Percentiles rank a stretch among this genome's conserved stretches.
These are phyloP conservation scores for Phytophthora palmivora DNA, from an alignment of 352 stramenopile genomes.

Conservation along the genomic window DNA sequence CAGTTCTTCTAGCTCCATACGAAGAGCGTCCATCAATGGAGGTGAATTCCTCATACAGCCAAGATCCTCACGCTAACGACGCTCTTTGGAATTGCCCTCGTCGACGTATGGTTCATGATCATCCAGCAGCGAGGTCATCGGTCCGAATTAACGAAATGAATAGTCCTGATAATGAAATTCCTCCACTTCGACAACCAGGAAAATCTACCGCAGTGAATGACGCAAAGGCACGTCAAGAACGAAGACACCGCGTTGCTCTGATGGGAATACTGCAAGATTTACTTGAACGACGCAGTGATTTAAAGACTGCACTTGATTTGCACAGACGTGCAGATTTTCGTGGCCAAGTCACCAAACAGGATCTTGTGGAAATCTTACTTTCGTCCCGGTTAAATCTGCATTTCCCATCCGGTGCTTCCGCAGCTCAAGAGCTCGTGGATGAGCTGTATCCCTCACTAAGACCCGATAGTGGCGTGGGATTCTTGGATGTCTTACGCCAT, in stretches of 20 bases:
- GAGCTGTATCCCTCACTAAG: conserved; percentile 55
- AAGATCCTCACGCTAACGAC: conserved; percentile 44
- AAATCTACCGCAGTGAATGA: conserved; percentile 20
- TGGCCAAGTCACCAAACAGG: conserved; percentile 62
- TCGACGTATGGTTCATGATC: conserved; percentile 64
- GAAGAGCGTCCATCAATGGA: conserved; percentile 39
- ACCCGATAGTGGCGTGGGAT: conserved; percentile 42
- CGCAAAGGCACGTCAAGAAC: conserved; percentile 30
- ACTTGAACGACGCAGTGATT: conserved; percentile 68
- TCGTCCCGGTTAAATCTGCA: conserved; percentile 67
- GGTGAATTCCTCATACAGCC: conserved; percentile 19
- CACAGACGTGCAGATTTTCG: conserved; percentile 64
- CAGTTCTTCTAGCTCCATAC: conserved; percentile 67
- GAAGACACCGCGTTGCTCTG: conserved; percentile 43
- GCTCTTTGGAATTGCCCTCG: conserved; percentile 73
- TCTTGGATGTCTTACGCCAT: conserved; percentile 71
- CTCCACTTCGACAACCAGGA: conserved; percentile 7
- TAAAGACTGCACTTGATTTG: conserved; percentile 78
- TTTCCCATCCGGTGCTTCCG: conserved; percentile 55
- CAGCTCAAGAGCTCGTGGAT: conserved; percentile 63
- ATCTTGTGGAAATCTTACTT: conserved; percentile 71
- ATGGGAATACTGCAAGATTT: conserved; percentile 75
- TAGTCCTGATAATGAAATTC: conserved; percentile 17
- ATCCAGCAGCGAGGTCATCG: conserved; percentile 63
- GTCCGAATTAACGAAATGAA: conserved; percentile 59